Evolutionary conservation across 768 basidiomycete genomes (phyloP).

Genomic region (Agrocybe praecox): DNA sequence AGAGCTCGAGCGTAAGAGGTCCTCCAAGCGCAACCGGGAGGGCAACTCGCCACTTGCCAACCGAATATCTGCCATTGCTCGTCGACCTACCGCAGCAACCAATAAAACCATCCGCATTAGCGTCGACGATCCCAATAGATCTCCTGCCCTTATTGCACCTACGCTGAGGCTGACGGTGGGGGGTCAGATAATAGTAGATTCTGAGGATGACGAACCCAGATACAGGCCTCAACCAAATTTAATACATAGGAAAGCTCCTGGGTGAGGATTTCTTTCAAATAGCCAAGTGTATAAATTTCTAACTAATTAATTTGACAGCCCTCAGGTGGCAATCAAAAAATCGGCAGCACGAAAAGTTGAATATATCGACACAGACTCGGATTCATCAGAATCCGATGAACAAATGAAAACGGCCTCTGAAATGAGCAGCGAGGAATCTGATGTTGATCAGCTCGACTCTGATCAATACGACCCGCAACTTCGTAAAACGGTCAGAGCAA

Average conservation of each 20-base stretch:
- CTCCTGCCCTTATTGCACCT: conserved; percentile 6
- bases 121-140: conserved; percentile 2
- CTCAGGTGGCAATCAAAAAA: conserved; percentile 5
- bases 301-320: background rate
- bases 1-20: conserved; percentile 1
- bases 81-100: background rate
- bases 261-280: background rate
- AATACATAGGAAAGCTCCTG: background rate
- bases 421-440: background rate
- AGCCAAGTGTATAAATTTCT: background rate
- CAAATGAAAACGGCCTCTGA: background rate
- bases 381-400: background rate
- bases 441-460: conserved; percentile 14
- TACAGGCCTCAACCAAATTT: conserved; percentile 3
- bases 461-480: conserved; percentile 7
- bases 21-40: conserved; percentile 8
- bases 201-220: conserved; percentile 8
- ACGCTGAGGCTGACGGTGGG: conserved; percentile 7
- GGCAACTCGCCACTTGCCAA: conserved; percentile 8
- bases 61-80: conserved; percentile 2
- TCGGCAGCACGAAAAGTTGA: conserved; percentile 14
- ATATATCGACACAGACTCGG: background rate
- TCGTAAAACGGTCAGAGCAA: too few species aligned
- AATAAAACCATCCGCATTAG: background rate
- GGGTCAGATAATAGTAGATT: background rate